Evolutionary conservation across 768 basidiomycete species (phyloP).

Genomic region (Podaxis sp.): DNA sequence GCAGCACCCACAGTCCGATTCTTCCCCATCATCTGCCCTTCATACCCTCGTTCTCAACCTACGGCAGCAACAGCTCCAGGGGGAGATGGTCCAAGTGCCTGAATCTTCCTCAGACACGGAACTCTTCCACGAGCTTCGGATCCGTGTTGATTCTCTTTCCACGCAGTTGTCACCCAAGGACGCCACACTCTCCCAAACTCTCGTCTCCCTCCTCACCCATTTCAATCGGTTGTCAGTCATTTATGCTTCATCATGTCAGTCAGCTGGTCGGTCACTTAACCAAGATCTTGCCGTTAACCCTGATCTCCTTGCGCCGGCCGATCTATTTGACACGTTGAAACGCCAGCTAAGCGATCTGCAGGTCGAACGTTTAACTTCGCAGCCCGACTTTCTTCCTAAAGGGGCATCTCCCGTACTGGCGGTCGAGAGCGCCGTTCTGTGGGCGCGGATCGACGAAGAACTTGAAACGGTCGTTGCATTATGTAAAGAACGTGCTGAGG

Average conservation of each 20-base stretch:
- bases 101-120: constrained; percentile 39
- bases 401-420: constrained; percentile 41
- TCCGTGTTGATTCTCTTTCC: constrained; percentile 46
- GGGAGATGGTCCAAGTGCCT: constrained; percentile 44
- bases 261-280: constrained; percentile 13
- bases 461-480: constrained; percentile 65
- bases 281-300: constrained; percentile 7
- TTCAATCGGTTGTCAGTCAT: constrained; percentile 58
- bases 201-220: constrained; percentile 66
- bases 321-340: constrained; percentile 57
- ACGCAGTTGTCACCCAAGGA: constrained; percentile 43
- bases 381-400: constrained; percentile 28
- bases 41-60: constrained; percentile 62
- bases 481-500: constrained; percentile 56
- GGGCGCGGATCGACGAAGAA: constrained; percentile 71
- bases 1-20: constrained; percentile 25
- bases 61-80: constrained; percentile 39
- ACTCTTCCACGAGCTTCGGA: constrained; percentile 55
- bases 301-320: constrained; percentile 26
- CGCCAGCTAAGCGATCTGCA: constrained; percentile 68
- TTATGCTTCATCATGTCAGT: constrained; percentile 22
- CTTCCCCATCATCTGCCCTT: constrained; percentile 45
- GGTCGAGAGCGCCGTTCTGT: constrained; percentile 64
- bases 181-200: constrained; percentile 58
- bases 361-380: constrained; percentile 45